These are phyloP conservation scores for Lycium barbarum DNA, from an alignment of 257 asterid genomes.

Conservation along the genomic window DNA sequence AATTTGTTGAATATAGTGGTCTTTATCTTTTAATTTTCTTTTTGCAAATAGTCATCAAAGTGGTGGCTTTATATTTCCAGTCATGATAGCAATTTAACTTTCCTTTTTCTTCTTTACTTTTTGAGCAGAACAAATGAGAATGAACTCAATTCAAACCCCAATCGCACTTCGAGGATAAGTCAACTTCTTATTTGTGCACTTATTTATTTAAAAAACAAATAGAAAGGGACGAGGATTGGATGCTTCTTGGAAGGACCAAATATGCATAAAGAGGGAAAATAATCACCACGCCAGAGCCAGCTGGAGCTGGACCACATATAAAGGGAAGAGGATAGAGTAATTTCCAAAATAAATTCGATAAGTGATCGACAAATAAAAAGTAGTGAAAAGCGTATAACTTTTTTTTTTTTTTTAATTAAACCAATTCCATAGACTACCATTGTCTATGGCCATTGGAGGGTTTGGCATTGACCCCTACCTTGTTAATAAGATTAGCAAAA, in stretches of 20 bases:
- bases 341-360: neutral
- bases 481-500: no score
- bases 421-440: no score
- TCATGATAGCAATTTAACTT: conserved; percentile 22
- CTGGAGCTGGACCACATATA: conserved; percentile 5
- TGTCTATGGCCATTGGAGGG: no score
- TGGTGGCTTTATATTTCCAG: neutral
- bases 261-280: neutral
- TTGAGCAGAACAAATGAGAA: neutral
- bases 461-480: no score
- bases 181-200: conserved; percentile 16
- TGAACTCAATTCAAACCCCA: neutral
- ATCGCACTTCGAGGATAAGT: neutral
- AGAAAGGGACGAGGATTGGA: neutral
- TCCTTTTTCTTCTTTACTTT: conserved; percentile 29
- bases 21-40: neutral
- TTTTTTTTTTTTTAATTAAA: no score
- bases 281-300: neutral
- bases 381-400: neutral
- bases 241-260: conserved; percentile 17
- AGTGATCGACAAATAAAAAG: neutral
- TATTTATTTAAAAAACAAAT: neutral
- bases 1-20: conserved; percentile 29
- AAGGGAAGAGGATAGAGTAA: neutral
- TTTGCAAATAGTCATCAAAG: neutral